Percentiles rank a stretch among this genome's conserved stretches.
Evolutionary conservation across 306 rosid species (phyloP).

Genomic region (Aeschynomene evenia): DNA sequence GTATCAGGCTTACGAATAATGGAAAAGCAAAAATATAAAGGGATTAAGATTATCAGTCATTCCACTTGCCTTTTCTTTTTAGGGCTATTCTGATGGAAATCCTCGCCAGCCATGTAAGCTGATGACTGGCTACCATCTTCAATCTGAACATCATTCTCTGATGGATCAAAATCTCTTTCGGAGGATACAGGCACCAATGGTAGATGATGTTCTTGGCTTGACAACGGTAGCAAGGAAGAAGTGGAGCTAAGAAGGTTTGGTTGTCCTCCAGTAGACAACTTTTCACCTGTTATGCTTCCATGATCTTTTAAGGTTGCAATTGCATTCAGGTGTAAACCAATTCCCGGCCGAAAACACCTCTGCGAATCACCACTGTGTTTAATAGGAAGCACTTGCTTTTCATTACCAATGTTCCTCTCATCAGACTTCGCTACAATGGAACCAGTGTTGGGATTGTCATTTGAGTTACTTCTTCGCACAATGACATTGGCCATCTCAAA

Average conservation of each 20-base stretch:
- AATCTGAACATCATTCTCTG: slow-evolving; percentile 48
- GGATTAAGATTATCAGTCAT: not conserved
- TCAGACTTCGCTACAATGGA: slow-evolving; percentile 46
- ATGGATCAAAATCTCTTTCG: slow-evolving; percentile 49
- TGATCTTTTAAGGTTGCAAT: slow-evolving; percentile 57
- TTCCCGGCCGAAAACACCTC: slow-evolving; percentile 63
- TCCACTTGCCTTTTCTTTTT: slow-evolving; percentile 74
- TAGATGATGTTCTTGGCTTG: slow-evolving; percentile 49
- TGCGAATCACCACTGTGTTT: slow-evolving; percentile 48
- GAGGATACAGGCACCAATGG: slow-evolving; percentile 36
- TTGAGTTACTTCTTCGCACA: slow-evolving; percentile 49
- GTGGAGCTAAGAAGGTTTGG: slow-evolving; percentile 41
- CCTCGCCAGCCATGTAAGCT: slow-evolving; percentile 51
- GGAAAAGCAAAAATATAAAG: not conserved
- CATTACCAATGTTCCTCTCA: slow-evolving; percentile 41
- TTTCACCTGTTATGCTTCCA: slow-evolving; percentile 44
- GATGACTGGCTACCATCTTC: slow-evolving; percentile 60
- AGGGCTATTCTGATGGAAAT: slow-evolving; percentile 67
- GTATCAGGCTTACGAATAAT: slow-evolving; percentile 28
- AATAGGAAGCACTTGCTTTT: slow-evolving; percentile 44
- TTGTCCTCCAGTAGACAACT: slow-evolving; percentile 49
- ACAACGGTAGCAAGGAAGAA: slow-evolving; percentile 42
- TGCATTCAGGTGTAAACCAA: slow-evolving; percentile 86
- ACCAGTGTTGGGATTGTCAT: slow-evolving; percentile 44
- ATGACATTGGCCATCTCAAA: slow-evolving; percentile 63